These are phyloP conservation scores for Hymenoscyphus fructigenus DNA, from an alignment of 2,329 filamentous ascomycete species.

Conservation along the genomic window DNA sequence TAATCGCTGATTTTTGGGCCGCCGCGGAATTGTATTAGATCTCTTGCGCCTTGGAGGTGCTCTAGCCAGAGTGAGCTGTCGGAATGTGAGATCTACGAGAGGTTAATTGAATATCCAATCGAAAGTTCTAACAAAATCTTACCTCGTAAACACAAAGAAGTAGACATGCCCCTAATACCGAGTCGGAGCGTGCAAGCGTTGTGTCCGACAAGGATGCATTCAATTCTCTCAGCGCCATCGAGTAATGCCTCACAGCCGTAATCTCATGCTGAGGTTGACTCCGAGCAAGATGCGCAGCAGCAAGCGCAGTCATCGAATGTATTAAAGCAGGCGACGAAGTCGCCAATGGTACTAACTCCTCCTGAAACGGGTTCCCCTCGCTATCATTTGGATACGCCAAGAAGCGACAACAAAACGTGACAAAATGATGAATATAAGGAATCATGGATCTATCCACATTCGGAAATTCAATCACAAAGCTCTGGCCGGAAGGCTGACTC, in stretches of 20 bases:
- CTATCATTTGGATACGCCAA: slow-evolving; percentile 35
- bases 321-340: slow-evolving; percentile 31
- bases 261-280: slow-evolving; percentile 30
- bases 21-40: slow-evolving; percentile 33
- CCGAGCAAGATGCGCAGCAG: slow-evolving; percentile 33
- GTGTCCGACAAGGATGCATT: slow-evolving; percentile 29
- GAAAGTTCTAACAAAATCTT: not conserved
- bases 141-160: slow-evolving; percentile 36
- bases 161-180: slow-evolving; percentile 34
- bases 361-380: slow-evolving; percentile 35
- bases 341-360: slow-evolving; percentile 31
- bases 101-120: not conserved
- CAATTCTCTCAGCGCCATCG: slow-evolving; percentile 31
- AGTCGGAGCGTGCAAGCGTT: slow-evolving; percentile 27
- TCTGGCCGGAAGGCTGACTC: slow-evolving; percentile 26
- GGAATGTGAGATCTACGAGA: slow-evolving; percentile 32
- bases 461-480: slow-evolving; percentile 34
- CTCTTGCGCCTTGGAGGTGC: slow-evolving; percentile 35
- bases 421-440: slow-evolving; percentile 36
- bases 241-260: slow-evolving; percentile 32
- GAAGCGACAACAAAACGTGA: slow-evolving; percentile 34
- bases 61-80: slow-evolving; percentile 32
- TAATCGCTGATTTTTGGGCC: slow-evolving; percentile 31
- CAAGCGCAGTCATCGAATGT: slow-evolving; percentile 34
- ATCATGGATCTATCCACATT: slow-evolving; percentile 30